Conservation (phyloP, 2,329 filamentous ascomycete species). For the Lasiodiplodia sp. region DNA sequence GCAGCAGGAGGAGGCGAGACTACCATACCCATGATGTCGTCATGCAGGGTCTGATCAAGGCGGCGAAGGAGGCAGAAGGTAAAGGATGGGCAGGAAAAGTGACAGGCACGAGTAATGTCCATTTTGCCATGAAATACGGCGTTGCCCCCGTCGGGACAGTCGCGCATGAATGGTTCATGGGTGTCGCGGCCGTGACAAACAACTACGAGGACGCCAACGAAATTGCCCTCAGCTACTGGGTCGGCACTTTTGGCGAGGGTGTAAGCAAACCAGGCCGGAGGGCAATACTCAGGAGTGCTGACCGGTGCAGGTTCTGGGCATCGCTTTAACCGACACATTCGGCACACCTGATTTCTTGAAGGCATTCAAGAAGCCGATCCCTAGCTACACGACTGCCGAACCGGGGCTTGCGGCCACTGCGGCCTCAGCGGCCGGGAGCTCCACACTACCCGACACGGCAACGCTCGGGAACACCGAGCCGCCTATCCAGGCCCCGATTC, state of each 20-base stretch:
- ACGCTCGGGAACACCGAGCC: constrained; percentile 50
- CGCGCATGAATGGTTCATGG: constrained; percentile 99
- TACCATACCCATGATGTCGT: constrained; percentile 96
- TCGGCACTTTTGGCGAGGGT: constrained; percentile 85
- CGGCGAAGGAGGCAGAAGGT: constrained; percentile 72
- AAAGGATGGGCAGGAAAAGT: constrained; percentile 75
- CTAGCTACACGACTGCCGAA: constrained; percentile 51
- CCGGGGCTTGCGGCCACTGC: constrained; percentile 49
- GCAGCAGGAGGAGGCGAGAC: constrained; percentile 84
- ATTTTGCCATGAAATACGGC: constrained; percentile 92
- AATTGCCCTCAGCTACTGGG: constrained; percentile 84
- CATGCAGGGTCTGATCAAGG: constrained; percentile 82
- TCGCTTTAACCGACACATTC: constrained; percentile 95
- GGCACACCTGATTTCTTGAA: constrained; percentile 88
- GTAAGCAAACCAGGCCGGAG: constrained; percentile 45
- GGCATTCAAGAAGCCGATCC: constrained; percentile 76
- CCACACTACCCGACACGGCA: constrained; percentile 48
- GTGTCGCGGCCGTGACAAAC: constrained; percentile 86
- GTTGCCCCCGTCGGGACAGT: constrained; percentile 86
- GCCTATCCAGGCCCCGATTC: constrained; percentile 54
- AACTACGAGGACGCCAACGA: constrained; percentile 88
- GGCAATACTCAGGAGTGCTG: constrained; percentile 15
- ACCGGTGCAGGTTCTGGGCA: constrained; percentile 68
- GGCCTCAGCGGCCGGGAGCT: constrained; percentile 53
- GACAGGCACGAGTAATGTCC: constrained; percentile 92